phyloP scores from a whole-genome alignment of 2,329 filamentous ascomycete genomes.

The Fusarium sp. region DNA sequence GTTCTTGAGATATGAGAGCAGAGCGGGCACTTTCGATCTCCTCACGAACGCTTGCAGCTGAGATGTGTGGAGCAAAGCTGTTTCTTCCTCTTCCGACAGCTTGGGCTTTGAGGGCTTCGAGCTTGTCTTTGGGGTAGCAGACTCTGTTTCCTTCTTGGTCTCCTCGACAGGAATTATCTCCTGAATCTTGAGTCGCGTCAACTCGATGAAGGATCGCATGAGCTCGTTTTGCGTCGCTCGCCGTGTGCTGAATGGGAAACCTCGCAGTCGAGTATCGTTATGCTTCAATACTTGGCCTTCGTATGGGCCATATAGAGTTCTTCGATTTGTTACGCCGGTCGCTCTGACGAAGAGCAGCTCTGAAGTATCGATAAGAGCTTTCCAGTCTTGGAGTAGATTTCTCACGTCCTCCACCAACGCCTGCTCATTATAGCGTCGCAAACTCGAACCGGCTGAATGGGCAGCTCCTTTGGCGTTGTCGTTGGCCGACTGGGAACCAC shows the following conservation, averaged over 20 bases:
- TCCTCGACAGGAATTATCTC: slow-evolving; percentile 77
- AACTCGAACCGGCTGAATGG: slow-evolving; percentile 89
- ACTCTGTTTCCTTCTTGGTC: slow-evolving; percentile 56
- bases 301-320: slow-evolving; percentile 90
- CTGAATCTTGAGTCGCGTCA: slow-evolving; percentile 88
- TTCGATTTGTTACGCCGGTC: slow-evolving; percentile 85
- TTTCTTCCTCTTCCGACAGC: slow-evolving; percentile 85
- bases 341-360: slow-evolving; percentile 91
- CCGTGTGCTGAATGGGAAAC: slow-evolving; percentile 93
- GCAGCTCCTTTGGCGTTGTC: slow-evolving; percentile 94
- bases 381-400: slow-evolving; percentile 85
- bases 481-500: slow-evolving; percentile 92
- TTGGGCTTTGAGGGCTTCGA: slow-evolving; percentile 71
- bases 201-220: slow-evolving; percentile 92
- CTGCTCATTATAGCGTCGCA: slow-evolving; percentile 94
- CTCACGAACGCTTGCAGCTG: slow-evolving; percentile 90
- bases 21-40: slow-evolving; percentile 87
- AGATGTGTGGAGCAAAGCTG: slow-evolving; percentile 82
- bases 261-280: slow-evolving; percentile 83
- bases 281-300: slow-evolving; percentile 85
- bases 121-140: slow-evolving; percentile 53
- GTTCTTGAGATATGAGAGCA: slow-evolving; percentile 84
- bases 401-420: slow-evolving; percentile 91
- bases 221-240: slow-evolving; percentile 93
- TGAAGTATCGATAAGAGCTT: slow-evolving; percentile 82